Conservation (phyloP, 768 basidiomycete species). For the Butyriboletus loyo region DNA sequence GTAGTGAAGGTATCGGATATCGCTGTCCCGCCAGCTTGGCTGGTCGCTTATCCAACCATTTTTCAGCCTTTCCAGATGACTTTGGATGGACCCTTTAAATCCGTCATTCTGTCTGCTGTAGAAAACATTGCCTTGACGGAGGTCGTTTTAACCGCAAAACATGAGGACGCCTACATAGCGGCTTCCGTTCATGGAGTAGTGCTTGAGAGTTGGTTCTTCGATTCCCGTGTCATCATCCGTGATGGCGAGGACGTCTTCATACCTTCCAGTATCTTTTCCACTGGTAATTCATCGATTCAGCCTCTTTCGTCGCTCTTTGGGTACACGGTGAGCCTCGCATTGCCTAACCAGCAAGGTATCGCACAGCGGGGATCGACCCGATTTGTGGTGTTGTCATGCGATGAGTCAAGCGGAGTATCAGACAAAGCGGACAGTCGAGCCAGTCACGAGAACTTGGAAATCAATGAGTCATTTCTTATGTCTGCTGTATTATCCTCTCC, state of each 20-base stretch:
- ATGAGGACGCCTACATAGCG: constrained; percentile 45
- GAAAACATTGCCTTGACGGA: constrained; percentile 44
- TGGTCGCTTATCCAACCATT: constrained; percentile 33
- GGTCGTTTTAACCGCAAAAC: constrained; percentile 51
- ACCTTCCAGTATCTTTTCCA: constrained; percentile 16
- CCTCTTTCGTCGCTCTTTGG: constrained; percentile 22
- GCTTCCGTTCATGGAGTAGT: constrained; percentile 34
- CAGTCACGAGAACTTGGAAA: constrained; percentile 53
- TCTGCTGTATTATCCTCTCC: constrained; percentile 39
- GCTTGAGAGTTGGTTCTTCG: constrained; percentile 45
- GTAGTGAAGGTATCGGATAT: constrained; percentile 31
- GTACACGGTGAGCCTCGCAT: constrained; percentile 56
- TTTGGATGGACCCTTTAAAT: constrained; percentile 8
- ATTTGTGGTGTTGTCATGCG: constrained; percentile 45
- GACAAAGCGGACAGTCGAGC: constrained; percentile 8
- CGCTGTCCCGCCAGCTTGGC: constrained; percentile 41
- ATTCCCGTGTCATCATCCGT: constrained; percentile 46
- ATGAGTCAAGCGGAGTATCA: constrained; percentile 5
- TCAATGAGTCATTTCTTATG: constrained; percentile 69
- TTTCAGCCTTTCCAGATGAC: constrained; percentile 28
- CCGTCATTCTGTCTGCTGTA: constrained; percentile 18
- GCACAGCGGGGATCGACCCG: constrained; percentile 46
- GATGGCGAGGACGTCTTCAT: constrained; percentile 43
- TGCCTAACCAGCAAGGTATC: constrained; percentile 75
- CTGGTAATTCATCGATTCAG: constrained; percentile 12